These are phyloP conservation scores for Neofusicoccum sp. DNA, from an alignment of 2,329 filamentous ascomycete genomes.

Conservation along the genomic window DNA sequence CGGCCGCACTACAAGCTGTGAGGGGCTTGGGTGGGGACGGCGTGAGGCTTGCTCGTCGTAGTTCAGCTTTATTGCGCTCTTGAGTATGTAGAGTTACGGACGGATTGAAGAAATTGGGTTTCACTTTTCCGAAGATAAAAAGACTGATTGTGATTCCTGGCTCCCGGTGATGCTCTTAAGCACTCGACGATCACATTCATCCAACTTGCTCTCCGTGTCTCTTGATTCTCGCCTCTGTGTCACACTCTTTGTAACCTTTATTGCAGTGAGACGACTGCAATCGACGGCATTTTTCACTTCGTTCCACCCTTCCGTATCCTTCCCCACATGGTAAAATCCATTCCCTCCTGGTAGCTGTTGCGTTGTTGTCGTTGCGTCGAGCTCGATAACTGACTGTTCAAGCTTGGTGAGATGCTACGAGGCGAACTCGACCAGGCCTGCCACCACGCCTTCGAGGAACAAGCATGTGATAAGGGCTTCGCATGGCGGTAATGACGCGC, in stretches of 20 bases:
- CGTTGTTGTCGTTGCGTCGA: background rate
- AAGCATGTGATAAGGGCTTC: constrained; percentile 29
- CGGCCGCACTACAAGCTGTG: constrained; percentile 32
- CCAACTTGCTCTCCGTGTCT: background rate
- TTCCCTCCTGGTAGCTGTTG: no score
- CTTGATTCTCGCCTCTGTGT: constrained; percentile 2
- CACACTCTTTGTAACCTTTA: background rate
- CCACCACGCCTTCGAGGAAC: background rate
- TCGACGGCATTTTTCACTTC: background rate
- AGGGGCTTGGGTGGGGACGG: background rate
- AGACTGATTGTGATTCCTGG: background rate
- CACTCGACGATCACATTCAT: background rate
- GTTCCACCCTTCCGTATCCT: background rate
- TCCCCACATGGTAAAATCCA: background rate
- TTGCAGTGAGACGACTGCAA: background rate
- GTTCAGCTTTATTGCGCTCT: no score
- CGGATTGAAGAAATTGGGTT: background rate
- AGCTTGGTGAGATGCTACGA: background rate
- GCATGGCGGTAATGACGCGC: constrained; percentile 33
- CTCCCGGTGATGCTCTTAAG: background rate
- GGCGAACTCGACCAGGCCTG: background rate
- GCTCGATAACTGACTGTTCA: background rate
- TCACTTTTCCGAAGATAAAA: background rate
- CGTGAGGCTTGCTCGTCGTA: no score
- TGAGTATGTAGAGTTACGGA: no score